Evolutionary conservation across 2,329 filamentous ascomycete genomes (phyloP), one percentile per base, ranked within the genome.

Genomic region (Colletotrichum australisinense): DNA sequence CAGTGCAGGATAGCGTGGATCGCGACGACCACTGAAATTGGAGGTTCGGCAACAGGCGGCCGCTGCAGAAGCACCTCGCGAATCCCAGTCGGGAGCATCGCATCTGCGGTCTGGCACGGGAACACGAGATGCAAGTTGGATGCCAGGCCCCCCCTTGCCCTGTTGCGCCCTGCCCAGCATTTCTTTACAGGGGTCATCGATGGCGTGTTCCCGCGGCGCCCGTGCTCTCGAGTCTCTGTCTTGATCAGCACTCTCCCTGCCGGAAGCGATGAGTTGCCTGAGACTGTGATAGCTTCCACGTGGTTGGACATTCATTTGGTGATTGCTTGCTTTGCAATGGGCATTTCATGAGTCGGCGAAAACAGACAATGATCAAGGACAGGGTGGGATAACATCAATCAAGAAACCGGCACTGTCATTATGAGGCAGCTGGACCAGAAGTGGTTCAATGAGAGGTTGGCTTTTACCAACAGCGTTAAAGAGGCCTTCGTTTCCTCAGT

Each of bases 11-110:
- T 32, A 28, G 55, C 22, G 42, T 49, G 59, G 58, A 19, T 12
- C 32, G 9, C 19, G 26, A n/a, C 24, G 32, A 42, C 42, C 60
- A 70, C 60, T 59, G 46, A 57, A 28, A 28, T 53, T 46, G 3
- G 30, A 32, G 30, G 24, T 35, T 49, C 14, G 42, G 24, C 55
- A 42, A 38, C 16, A 46, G 35, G 59, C 46, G 59, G 59, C 59
- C 53, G 59, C 59, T 64, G 30, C 57, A 69, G 65, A 62, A 58
- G 64, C 64, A 53, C 49, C 19, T 22, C 26, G 53, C 53, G 56
- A 53, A 28, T 24, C 35, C 56, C 19, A 32, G 26, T 30, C 28
- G 19, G n/a, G 12, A 38, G 5, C 11, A 26, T 62, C 22, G 65
- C 38, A 26, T 22, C 35, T 22, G 28, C 14, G 19, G 42, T 35